Base-by-base conservation (phyloP, 2,329 filamentous ascomycete genomes). In the Didymella glomerata region DNA sequence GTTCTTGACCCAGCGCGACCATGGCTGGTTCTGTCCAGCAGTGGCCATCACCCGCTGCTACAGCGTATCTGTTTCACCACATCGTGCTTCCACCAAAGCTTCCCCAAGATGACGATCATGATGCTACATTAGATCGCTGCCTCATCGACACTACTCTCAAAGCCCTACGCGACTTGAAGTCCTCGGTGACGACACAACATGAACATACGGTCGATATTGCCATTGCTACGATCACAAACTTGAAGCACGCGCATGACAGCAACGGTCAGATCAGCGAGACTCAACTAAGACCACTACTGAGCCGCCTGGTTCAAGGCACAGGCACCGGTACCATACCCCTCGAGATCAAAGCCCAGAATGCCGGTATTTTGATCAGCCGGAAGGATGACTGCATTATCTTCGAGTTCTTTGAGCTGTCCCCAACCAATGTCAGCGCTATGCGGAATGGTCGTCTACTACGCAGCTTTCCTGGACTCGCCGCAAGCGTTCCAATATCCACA, bases 21-120 rank as follows among this genome's bases (percentile, higher is more conserved):
- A 25, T 25, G 24, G 24, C 24, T 25, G 7, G 24, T 25, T 7
- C 24, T 25, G 24, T 7, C 24, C 24, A 25, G 24, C 24, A 25
- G 24, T 7, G 22, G 13, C 51, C 47, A 36, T 48, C 57, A 13
- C 32, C 34, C 2, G 30, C 5, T 30, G 49, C 54, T 13, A 61
- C 58, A 5, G 28, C 52, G 11, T 69, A 69, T 32, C 48, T 64
- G 4, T 40, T 58, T 25, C 55, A 83, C 36, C 81, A 85, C 64
- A 67, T 84, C 1, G 82, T 84, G 20, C 75, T 85, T 0, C 83
- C 83, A 0, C 80, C 82, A 1, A 75, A 81, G 40, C 69, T 84
- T 0, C 83, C 82, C 0, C 77, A 83, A 48, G 27, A 54, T 6
- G 46, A 74, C 28, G 78, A 80, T 22, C 50, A 40, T 1, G 32